A percentile compares a stretch with the other conserved stretches of the same genome.
Conservation (phyloP, 495 filamentous ascomycete genomes). For the Hypoxylon perforatum region DNA sequence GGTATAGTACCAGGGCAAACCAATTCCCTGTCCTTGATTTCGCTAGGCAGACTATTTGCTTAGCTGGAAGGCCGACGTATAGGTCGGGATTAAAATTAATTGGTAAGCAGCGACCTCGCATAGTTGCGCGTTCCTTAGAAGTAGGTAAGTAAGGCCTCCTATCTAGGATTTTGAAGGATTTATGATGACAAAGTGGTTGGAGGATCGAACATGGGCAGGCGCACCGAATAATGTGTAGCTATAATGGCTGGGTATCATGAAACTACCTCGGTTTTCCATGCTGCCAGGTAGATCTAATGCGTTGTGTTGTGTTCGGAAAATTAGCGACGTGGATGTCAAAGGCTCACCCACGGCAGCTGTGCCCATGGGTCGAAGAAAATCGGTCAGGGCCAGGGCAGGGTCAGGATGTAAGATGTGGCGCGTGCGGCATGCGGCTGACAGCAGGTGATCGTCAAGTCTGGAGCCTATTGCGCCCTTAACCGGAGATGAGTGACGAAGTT, state of each 20-base stretch:
- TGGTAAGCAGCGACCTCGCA: neutral
- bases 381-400: neutral
- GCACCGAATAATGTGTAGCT: conserved; percentile 7
- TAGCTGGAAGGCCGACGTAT: neutral
- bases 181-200: conserved; percentile 1
- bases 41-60: neutral
- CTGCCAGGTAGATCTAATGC: neutral
- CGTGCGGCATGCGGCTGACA: conserved; percentile 26
- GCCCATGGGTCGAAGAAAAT: conserved; percentile 12
- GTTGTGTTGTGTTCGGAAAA: conserved; percentile 13
- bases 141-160: neutral
- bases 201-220: conserved; percentile 8
- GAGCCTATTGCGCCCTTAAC: conserved; percentile 3
- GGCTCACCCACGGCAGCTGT: conserved; percentile 9
- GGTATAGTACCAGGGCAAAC: conserved; percentile 14
- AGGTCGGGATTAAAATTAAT: conserved; percentile 5
- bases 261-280: no score
- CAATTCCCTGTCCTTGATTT: conserved; percentile 7
- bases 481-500: conserved; percentile 4
- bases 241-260: neutral
- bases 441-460: conserved; percentile 26
- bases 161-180: neutral
- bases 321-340: conserved; percentile 3
- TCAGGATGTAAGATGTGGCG: conserved; percentile 26
- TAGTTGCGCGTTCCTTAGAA: neutral